Evolutionary conservation across 116 monocot genomes (phyloP).

Genomic region (Zostera marina): DNA sequence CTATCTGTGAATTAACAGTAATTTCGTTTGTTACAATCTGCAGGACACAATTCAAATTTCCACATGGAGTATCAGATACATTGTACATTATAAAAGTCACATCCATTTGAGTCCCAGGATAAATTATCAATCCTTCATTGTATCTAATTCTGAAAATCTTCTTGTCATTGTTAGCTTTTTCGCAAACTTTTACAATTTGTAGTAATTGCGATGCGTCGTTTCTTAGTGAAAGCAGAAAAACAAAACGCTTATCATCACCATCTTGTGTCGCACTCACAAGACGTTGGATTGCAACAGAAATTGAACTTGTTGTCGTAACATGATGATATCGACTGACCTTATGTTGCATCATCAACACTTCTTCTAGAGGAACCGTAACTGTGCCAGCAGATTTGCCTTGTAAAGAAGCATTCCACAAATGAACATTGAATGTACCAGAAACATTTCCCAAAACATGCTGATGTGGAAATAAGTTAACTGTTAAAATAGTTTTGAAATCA

Average conservation of each 20-base stretch:
- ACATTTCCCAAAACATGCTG: slow-evolving; percentile 24
- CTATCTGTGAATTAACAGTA: slow-evolving; percentile 22
- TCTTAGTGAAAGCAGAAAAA: slow-evolving; percentile 34
- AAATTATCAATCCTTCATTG: slow-evolving; percentile 47
- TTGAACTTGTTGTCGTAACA: slow-evolving; percentile 10
- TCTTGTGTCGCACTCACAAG: slow-evolving; percentile 1
- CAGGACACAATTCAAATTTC: slow-evolving; percentile 28
- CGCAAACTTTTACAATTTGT: slow-evolving; percentile 28
- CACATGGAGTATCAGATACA: slow-evolving; percentile 6
- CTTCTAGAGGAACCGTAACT: slow-evolving; percentile 45
- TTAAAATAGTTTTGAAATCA: slow-evolving; percentile 17
- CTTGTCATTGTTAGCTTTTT: slow-evolving; percentile 22
- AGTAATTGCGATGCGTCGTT: slow-evolving; percentile 34
- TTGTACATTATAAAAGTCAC: slow-evolving; percentile 36
- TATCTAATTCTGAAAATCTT: slow-evolving; percentile 41
- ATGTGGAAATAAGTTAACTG: slow-evolving; percentile 28
- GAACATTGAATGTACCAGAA: slow-evolving; percentile 53
- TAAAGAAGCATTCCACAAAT: slow-evolving; percentile 21
- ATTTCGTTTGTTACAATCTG: slow-evolving; percentile 48
- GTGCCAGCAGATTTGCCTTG: slow-evolving; percentile 13
- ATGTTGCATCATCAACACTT: slow-evolving; percentile 32
- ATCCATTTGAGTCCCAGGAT: slow-evolving; percentile 30
- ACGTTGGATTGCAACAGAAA: slow-evolving; percentile 34
- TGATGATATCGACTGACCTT: slow-evolving; percentile 11
- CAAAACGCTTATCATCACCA: slow-evolving; percentile 16